Evolutionary conservation across 2,329 filamentous ascomycete species (phyloP).

Genomic region (Arachnopeziza araneosa): DNA sequence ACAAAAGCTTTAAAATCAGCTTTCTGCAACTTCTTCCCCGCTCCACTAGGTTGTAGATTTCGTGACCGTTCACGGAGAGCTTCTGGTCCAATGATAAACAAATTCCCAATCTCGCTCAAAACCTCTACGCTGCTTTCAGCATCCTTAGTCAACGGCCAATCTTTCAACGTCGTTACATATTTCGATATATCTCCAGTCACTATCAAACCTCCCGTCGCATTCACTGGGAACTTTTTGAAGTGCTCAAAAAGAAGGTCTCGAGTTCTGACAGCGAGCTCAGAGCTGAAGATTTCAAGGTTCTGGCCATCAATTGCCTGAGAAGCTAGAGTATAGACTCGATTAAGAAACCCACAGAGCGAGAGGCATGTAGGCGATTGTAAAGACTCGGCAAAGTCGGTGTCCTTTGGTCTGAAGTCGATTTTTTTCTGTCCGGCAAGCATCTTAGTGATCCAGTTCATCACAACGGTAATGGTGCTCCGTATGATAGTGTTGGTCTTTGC

Average conservation of each 20-base stretch:
- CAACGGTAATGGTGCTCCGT: conserved; percentile 61
- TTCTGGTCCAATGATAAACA: conserved; percentile 89
- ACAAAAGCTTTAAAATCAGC: conserved; percentile 79
- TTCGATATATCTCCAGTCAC: conserved; percentile 94
- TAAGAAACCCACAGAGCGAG: conserved; percentile 74
- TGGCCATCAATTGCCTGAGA: conserved; percentile 70
- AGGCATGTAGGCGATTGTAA: conserved; percentile 84
- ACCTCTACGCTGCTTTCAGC: conserved; percentile 71
- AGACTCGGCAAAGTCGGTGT: conserved; percentile 63
- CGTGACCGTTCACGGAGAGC: conserved; percentile 66
- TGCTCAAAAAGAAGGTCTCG: conserved; percentile 80
- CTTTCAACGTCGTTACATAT: conserved; percentile 79
- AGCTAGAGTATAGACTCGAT: conserved; percentile 57
- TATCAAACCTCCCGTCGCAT: conserved; percentile 88
- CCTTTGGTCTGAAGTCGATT: conserved; percentile 63
- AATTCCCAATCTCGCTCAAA: conserved; percentile 84
- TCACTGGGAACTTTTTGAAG: conserved; percentile 90
- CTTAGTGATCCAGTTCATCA: conserved; percentile 56
- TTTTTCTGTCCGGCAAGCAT: conserved; percentile 64
- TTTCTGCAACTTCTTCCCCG: conserved; percentile 53
- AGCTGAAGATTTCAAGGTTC: conserved; percentile 76
- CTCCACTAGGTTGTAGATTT: conserved; percentile 42
- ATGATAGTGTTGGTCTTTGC: conserved; percentile 64
- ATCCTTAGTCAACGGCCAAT: conserved; percentile 70
- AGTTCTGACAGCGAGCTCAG: conserved; percentile 76